These are phyloP conservation scores for Euphrasia confusa DNA, from an alignment of 257 asterid species.

Conservation along the genomic window DNA sequence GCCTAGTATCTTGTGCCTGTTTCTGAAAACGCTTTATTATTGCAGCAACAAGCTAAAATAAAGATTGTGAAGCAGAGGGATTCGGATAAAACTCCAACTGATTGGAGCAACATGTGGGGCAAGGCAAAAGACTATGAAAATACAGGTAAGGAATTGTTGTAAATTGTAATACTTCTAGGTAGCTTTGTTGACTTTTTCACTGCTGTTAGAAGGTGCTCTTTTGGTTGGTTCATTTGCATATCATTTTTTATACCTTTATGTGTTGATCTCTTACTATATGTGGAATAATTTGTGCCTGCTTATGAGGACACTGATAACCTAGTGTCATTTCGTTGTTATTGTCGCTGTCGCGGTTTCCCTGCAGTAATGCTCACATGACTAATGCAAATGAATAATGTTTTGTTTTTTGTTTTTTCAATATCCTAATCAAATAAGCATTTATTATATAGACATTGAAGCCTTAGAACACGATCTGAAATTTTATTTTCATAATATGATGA, in stretches of 20 bases:
- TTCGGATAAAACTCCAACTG: conserved; percentile 50
- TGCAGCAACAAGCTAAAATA: conserved; percentile 66
- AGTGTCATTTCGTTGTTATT: no score
- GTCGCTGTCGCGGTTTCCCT: no score
- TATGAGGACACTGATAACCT: not conserved
- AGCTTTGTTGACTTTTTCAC: conserved; percentile 1
- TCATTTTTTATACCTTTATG: not conserved
- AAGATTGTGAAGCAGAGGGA: conserved; percentile 74
- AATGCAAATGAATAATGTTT: no score
- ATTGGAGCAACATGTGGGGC: conserved; percentile 85
- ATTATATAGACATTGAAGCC: not conserved
- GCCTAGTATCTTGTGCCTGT: not conserved
- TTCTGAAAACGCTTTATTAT: conserved; percentile 2
- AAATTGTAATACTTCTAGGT: conserved; percentile 6
- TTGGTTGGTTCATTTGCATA: conserved; percentile 9
- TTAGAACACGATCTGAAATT: not conserved
- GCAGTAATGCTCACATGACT: no score
- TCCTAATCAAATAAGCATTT: no score
- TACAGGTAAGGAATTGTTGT: conserved; percentile 34
- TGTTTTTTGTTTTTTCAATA: no score
- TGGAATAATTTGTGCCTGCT: not conserved
- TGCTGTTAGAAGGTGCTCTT: conserved; percentile 1
- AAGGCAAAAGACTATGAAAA: conserved; percentile 39
- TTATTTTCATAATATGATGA: not conserved
- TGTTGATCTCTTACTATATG: not conserved